Conservation (phyloP, 2,329 filamentous ascomycete species). For the Metarhizium anisopliae region DNA sequence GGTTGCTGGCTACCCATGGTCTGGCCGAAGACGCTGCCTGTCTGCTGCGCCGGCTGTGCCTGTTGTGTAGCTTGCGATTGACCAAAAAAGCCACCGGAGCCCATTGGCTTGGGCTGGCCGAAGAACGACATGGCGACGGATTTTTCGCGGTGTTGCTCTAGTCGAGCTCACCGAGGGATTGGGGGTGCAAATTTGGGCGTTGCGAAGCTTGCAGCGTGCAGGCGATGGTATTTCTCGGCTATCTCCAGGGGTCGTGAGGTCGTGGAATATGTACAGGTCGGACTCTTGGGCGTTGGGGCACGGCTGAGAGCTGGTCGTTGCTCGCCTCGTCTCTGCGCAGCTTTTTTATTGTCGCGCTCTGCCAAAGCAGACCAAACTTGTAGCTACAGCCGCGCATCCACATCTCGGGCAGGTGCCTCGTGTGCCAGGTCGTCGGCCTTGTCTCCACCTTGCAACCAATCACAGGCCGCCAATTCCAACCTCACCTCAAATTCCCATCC, state of each 20-base stretch:
- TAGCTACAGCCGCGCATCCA: neutral
- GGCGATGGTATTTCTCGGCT: neutral
- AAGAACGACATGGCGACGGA: conserved; percentile 28
- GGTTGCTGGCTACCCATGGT: conserved; percentile 29
- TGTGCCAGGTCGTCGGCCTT: conserved; percentile 19
- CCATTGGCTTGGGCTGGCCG: conserved; percentile 27
- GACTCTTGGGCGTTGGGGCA: neutral
- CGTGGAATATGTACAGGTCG: neutral
- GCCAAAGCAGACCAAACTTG: conserved; percentile 1
- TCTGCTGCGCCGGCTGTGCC: conserved; percentile 17
- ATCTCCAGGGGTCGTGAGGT: neutral
- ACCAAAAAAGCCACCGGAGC: conserved; percentile 25
- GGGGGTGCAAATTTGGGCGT: neutral
- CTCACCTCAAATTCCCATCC: conserved; percentile 22
- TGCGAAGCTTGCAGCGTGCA: neutral
- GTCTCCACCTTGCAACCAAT: conserved; percentile 24
- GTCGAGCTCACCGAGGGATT: conserved; percentile 7
- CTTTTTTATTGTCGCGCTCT: conserved; percentile 6
- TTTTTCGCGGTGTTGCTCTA: neutral
- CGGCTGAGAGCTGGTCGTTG: neutral
- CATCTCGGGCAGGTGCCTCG: neutral
- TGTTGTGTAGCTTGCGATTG: conserved; percentile 27
- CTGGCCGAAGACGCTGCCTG: conserved; percentile 20
- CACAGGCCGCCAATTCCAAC: conserved; percentile 28
- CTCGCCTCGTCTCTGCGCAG: neutral